These are phyloP conservation scores for Hevea brasiliensis DNA, from an alignment of 345 rosid species.

Conservation along the genomic window DNA sequence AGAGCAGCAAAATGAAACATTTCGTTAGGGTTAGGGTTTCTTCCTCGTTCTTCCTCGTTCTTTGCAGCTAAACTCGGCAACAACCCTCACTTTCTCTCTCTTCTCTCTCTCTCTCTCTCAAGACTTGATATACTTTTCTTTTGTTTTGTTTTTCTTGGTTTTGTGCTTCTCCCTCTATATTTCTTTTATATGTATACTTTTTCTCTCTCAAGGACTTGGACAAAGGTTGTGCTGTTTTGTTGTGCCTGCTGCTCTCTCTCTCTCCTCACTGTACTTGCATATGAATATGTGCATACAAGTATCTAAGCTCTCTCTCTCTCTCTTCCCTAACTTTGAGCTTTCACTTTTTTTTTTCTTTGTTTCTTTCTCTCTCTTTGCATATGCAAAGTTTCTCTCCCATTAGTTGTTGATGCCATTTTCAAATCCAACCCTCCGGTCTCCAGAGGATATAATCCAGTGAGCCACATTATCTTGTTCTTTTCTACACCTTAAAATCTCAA, in stretches of 20 bases:
- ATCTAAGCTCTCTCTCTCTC: neutral
- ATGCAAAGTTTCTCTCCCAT: neutral
- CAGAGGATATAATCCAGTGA: too few species aligned
- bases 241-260: neutral
- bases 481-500: too few species aligned
- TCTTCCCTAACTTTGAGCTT: conserved; percentile 6
- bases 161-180: neutral
- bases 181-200: neutral
- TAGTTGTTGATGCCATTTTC: neutral
- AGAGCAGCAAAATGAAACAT: conserved; percentile 19
- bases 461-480: too few species aligned
- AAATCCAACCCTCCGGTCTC: neutral
- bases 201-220: neutral
- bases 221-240: neutral
- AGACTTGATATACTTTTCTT: neutral
- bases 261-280: neutral
- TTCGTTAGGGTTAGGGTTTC: conserved; percentile 32
- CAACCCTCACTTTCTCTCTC: conserved; percentile 12
- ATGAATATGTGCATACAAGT: neutral
- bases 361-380: neutral
- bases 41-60: neutral
- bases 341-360: neutral
- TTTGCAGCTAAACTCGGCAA: conserved; percentile 5
- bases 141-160: conserved; percentile 13
- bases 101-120: neutral